Evolutionary conservation across 257 asterid genomes (phyloP).

Genomic region (Cordia subcordata): DNA sequence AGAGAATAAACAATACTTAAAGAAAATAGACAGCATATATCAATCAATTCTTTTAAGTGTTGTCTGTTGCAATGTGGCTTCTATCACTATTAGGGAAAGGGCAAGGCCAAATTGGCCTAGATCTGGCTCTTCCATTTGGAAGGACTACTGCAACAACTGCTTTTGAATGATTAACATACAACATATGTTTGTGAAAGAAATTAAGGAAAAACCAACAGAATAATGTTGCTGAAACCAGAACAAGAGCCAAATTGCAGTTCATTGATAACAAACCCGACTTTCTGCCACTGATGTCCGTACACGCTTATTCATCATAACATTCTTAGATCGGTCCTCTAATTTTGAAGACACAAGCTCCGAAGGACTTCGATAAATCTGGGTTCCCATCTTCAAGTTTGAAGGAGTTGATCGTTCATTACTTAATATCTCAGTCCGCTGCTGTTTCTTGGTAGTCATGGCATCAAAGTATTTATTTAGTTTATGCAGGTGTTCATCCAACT

Average conservation of each 20-base stretch:
- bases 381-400: constrained; percentile 61
- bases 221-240: constrained; percentile 10
- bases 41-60: no score
- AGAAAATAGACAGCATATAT: no score
- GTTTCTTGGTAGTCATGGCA: constrained; percentile 60
- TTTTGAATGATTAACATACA: no score
- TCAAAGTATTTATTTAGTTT: constrained; percentile 57
- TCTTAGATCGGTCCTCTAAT: constrained; percentile 79
- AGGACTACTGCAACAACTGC: no score
- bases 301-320: constrained; percentile 70
- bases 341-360: constrained; percentile 56
- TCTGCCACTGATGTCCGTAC: constrained; percentile 84
- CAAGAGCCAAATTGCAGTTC: constrained; percentile 12
- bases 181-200: no score
- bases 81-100: no score
- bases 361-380: constrained; percentile 65
- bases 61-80: no score
- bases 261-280: constrained; percentile 66
- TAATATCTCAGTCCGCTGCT: constrained; percentile 61
- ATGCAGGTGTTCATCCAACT: constrained; percentile 63
- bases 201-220: constrained; percentile 9
- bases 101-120: no score
- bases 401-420: constrained; percentile 70
- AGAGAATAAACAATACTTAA: no score
- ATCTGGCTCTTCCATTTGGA: no score